These are phyloP conservation scores for Globisporangium paroecandrum DNA, from an alignment of 352 stramenopile genomes.

Conservation along the genomic window DNA sequence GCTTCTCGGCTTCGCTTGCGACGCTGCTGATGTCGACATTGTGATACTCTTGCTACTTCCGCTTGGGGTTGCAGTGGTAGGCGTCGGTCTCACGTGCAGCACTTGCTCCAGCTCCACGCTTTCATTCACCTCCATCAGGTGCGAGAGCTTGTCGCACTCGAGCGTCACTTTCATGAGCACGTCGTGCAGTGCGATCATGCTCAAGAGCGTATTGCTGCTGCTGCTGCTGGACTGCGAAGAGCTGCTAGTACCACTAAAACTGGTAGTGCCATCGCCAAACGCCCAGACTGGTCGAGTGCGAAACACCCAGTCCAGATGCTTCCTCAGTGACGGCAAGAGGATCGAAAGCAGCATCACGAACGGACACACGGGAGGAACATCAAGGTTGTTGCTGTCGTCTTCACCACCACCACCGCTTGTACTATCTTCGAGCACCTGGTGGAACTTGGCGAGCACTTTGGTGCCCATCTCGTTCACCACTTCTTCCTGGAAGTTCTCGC, in stretches of 20 bases:
- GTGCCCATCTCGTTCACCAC: slow-evolving; percentile 24
- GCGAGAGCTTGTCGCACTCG: slow-evolving; percentile 28
- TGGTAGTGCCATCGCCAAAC: neutral
- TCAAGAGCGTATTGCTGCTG: slow-evolving; percentile 9
- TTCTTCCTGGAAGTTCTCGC: slow-evolving; percentile 34
- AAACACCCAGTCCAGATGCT: slow-evolving; percentile 49
- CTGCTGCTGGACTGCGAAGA: slow-evolving; percentile 1
- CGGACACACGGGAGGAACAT: slow-evolving; percentile 22
- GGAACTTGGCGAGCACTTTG: slow-evolving; percentile 25
- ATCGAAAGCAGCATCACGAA: slow-evolving; percentile 72
- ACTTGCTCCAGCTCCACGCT: slow-evolving; percentile 28
- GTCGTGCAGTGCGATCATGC: slow-evolving; percentile 50
- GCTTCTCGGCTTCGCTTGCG: neutral
- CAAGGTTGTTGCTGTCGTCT: neutral
- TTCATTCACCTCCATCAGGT: slow-evolving; percentile 47
- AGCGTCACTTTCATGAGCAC: slow-evolving; percentile 31
- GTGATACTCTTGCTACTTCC: neutral
- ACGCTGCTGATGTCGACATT: neutral
- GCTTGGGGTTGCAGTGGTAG: neutral
- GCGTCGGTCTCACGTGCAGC: slow-evolving; percentile 6
- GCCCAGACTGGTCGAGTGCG: slow-evolving; percentile 38
- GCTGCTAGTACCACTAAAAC: neutral
- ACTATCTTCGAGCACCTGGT: slow-evolving; percentile 21
- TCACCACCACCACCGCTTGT: slow-evolving; percentile 3
- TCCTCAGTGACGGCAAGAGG: slow-evolving; percentile 47